Evolutionary conservation across 2,329 filamentous ascomycete species (phyloP), one percentile per base, ranked within the genome.

Genomic region (Colletotrichum sp.): DNA sequence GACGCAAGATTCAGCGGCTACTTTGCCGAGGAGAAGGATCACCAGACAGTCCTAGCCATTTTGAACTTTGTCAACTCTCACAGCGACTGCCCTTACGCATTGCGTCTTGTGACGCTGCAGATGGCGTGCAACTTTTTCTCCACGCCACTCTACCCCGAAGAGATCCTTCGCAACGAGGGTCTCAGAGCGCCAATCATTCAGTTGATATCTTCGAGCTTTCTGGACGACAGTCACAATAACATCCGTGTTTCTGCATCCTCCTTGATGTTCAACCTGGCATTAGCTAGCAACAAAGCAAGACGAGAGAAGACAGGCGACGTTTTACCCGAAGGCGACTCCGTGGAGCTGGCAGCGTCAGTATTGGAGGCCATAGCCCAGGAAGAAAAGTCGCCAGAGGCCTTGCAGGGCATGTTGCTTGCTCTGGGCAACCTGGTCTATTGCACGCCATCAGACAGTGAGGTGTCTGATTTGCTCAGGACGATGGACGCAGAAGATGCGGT

Each of bases 71-170:
- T 95, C 60, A 92, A 90, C 78, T 83, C 86, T 8, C 87, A 90
- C 36, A 82, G 86, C 10, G 84, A 87, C 1, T 94, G 93, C 55
- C 95, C 95, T 0, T 98, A 98, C 82, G 93, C 95, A 6, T 89
- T 98, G 2, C 93, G 95, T 16, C 91, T 98, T 3, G 95, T 98
- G 18, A 94, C 95, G 1, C 86, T 98, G 26, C 96, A 98, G 79
- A 90, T 96, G 81, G 90, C 92, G 2, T 98, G 95, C 85, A 98
- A 98, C 81, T 88, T 98, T 57, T 98, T 98, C 86, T 93, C 92
- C 0, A 94, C 93, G 1, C 90, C 92, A 0, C 87, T 98, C 1
- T 98, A 94, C 80, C 88, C 92, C 1, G 89, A 92, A 4, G 90
- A 93, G 77, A 87, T 96, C 10, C 86, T 94, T 8, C 83, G 85